Evolutionary conservation across 176 grass and related monocot species (phyloP), one percentile per base, ranked within the genome.

Genomic region (Avena sativa): DNA sequence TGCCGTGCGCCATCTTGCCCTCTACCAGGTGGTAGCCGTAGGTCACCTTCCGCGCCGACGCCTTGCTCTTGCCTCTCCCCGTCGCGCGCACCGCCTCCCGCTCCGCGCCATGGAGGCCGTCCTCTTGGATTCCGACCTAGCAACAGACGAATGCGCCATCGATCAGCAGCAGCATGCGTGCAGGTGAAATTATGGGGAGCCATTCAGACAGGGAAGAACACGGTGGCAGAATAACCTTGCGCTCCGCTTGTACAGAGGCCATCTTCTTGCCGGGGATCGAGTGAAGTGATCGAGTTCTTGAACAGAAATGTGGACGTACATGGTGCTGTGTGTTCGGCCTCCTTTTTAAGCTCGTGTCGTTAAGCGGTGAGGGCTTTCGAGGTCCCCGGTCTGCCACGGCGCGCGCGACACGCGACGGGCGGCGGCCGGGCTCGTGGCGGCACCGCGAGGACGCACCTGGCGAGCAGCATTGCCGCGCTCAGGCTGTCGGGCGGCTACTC

Each of bases 21-120:
- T 94, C 81, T 68, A 88, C 92, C 71, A 92, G 86, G 71, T 94
- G 84, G 74, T 76, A 94, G 6, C 93, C 90, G 76, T 88, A 90
- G 48, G 90, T 92, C 34, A 95, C 77, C 83, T 88, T 88, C 78
- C 88, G 84, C 5, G 15, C 55, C 80, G 21, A 79, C 61, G 84
- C 66, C 65, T 85, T 51, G 85, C 89, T 91, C 82, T 67, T 85
- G 78, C 90, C 90, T 46, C 74, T 85, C 20, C 90, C 81, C n/a
- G 49, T 86, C 28, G 58, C 14, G 15, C 76, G 57, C 53, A 66
- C 75, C 30, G 72, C 44, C 57, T 63, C 75, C 5, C 46, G 34
- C 14, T 32, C 51, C 2, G 72, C 47, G 14, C 60, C 73, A 3
- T 79, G 56, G 23, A 25, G 75, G 51, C 53, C 50, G 55, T 65